A percentile compares a stretch with the other conserved stretches of the same genome.
phyloP scores from a whole-genome alignment of 2,329 filamentous ascomycete species.

The Hymenoscyphus linearis region DNA sequence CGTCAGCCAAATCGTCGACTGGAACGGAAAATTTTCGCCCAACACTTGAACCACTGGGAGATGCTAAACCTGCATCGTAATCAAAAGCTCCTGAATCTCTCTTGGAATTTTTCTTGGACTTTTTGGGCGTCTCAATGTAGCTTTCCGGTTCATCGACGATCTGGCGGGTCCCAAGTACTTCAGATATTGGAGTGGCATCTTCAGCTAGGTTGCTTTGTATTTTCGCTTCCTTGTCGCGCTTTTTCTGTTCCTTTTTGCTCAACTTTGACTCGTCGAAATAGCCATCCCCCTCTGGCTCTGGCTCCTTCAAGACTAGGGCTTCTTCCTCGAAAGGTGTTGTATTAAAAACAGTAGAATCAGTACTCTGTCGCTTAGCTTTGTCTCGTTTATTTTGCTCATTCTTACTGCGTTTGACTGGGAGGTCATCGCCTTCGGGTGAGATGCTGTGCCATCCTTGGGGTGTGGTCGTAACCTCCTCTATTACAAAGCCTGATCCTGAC shows the following conservation, averaged over 20 bases:
- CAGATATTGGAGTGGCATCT: constrained; percentile 19
- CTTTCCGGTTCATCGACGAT: constrained; percentile 29
- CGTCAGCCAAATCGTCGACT: constrained; percentile 30
- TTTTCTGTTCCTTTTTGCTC: constrained; percentile 47
- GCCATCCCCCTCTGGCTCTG: constrained; percentile 26
- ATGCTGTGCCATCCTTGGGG: constrained; percentile 34
- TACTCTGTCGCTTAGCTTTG: constrained; percentile 33
- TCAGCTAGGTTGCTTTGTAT: constrained; percentile 31
- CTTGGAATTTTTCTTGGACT: constrained; percentile 32
- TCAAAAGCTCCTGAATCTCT: constrained; percentile 31
- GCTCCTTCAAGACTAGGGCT: constrained; percentile 10
- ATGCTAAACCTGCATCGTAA: constrained; percentile 33
- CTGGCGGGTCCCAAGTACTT: constrained; percentile 15
- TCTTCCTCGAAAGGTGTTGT: constrained; percentile 17
- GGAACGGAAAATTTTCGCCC: constrained; percentile 23
- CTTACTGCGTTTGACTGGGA: constrained; percentile 31
- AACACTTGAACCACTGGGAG: constrained; percentile 16
- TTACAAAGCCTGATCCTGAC: constrained; percentile 37
- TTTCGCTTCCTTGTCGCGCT: constrained; percentile 39
- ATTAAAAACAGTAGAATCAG: constrained; percentile 17
- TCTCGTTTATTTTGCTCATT: constrained; percentile 41
- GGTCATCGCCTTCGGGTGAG: constrained; percentile 31
- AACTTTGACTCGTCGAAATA: constrained; percentile 32
- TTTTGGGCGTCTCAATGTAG: constrained; percentile 28
- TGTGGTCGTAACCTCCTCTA: constrained; percentile 42